Evolutionary conservation across 495 filamentous ascomycete species (phyloP), one percentile per base, ranked within the genome.

Genomic region (Elaphomyces granulatus): DNA sequence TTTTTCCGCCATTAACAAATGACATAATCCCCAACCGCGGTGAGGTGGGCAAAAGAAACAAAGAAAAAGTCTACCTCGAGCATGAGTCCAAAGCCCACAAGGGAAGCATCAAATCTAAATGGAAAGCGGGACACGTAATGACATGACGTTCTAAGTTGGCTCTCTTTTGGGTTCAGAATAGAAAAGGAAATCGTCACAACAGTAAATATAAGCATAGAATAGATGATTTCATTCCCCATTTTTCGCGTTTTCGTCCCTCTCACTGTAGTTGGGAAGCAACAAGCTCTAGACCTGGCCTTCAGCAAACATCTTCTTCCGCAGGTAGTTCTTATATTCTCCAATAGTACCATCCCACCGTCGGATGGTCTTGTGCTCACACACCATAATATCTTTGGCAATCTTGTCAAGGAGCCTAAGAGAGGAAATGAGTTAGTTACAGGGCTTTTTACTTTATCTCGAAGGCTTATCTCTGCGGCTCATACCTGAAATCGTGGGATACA

Each of bases 351-450:
- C 79, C 90, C 90, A 99, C 47, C 75, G 63, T 47, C 72, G 75
- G 45, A 96, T 80, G 1, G 85, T 84, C 71, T 81, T 84, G 74
- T 96, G 80, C 64, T 99, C 92, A 65, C 90, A 99, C 26, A 99
- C 90, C 61, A 96, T 76, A 63, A 99, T 99, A 57, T 99, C 87
- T 72, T 96, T 99, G 47, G 90, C 90, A 58, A 99, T 99, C 72
- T 94, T 96, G 72, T 99, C 90, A 44, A 99, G 79, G 46, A 99
- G 68, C 69, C 84, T 88, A n/a, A n/a, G n/a, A n/a, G n/a, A n/a
- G 48, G 30, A 3, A 32, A 35, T 28, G 14, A 37, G 36, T 36
- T 36, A 32, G 38, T 60, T 44, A 61, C 41, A 36, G 38, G 33
- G 20, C 4, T n/a, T n/a, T n/a, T n/a, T n/a, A n/a, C 1, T 14